Evolutionary conservation across 495 filamentous ascomycete species (phyloP).

Genomic region (Eremomyces bilateralis): DNA sequence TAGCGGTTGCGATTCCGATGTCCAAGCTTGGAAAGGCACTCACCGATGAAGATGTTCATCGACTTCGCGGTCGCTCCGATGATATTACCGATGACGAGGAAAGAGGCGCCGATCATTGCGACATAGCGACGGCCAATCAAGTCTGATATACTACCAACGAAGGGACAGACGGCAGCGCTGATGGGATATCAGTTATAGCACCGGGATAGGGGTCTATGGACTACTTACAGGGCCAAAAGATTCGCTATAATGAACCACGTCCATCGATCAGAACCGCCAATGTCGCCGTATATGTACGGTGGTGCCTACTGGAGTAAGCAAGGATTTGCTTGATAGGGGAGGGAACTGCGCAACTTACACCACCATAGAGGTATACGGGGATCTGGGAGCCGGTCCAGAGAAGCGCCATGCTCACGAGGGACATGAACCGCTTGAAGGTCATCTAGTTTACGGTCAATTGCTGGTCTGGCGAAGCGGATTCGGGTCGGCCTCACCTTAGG

Average conservation of each 20-base stretch:
- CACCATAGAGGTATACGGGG: constrained; percentile 16
- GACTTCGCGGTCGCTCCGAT: constrained; percentile 37
- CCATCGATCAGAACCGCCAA: constrained; percentile 46
- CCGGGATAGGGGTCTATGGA: too few relatives aligned
- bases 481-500: too few relatives aligned
- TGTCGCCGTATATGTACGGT: constrained; percentile 43
- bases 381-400: constrained; percentile 18
- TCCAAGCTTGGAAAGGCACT: constrained; percentile 9
- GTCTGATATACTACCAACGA: constrained; percentile 54
- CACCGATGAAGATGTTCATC: constrained; percentile 53
- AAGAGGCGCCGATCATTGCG: constrained; percentile 36
- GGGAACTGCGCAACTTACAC: too few relatives aligned
- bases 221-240: constrained; percentile 40
- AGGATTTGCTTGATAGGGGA: too few relatives aligned
- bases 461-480: too few relatives aligned
- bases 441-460: constrained; percentile 8
- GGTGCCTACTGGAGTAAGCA: too few relatives aligned
- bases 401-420: constrained; percentile 10
- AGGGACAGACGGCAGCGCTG: constrained; percentile 51
- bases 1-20: too few relatives aligned
- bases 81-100: constrained; percentile 44
- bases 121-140: constrained; percentile 48
- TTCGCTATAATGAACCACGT: constrained; percentile 55
- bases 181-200: too few relatives aligned
- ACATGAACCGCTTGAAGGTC: constrained; percentile 5